Conservation (phyloP, 441 rosid species). For the Adansonia madagascariensis region DNA sequence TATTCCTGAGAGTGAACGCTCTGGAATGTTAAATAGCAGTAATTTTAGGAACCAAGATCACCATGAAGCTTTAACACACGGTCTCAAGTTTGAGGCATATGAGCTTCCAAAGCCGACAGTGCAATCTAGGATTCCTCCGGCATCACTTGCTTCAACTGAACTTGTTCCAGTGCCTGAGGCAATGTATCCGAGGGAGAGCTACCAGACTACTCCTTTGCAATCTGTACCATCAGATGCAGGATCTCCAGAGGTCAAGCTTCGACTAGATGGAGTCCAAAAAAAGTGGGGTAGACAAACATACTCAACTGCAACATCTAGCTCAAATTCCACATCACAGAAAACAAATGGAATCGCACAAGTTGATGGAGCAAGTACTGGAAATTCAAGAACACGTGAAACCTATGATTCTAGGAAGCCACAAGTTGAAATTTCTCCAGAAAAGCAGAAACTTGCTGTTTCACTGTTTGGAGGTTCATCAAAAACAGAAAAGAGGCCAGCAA, state of each 20-base stretch:
- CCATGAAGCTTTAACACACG: slow-evolving; percentile 63
- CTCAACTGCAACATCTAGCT: slow-evolving; percentile 53
- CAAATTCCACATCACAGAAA: slow-evolving; percentile 52
- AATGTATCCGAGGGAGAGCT: slow-evolving; percentile 62
- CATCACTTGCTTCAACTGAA: slow-evolving; percentile 54
- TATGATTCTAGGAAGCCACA: slow-evolving; percentile 65
- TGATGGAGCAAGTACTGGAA: slow-evolving; percentile 47
- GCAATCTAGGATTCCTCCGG: slow-evolving; percentile 51
- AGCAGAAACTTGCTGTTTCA: slow-evolving; percentile 97
- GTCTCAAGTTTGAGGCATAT: slow-evolving; percentile 94
- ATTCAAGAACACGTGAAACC: slow-evolving; percentile 54
- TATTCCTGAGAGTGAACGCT: slow-evolving; percentile 76
- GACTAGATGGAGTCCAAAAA: slow-evolving; percentile 93
- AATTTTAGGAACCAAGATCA: slow-evolving; percentile 63
- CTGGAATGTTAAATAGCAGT: slow-evolving; percentile 49
- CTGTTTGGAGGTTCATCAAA: slow-evolving; percentile 83
- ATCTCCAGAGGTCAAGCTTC: slow-evolving; percentile 70
- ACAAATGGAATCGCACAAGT: slow-evolving; percentile 49
- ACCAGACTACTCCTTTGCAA: slow-evolving; percentile 45
- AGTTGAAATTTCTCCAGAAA: slow-evolving; percentile 73
- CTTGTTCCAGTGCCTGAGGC: slow-evolving; percentile 83
- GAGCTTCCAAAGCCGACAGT: slow-evolving; percentile 76
- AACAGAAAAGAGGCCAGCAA: slow-evolving; percentile 61
- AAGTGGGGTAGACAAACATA: slow-evolving; percentile 89
- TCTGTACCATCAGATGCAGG: slow-evolving; percentile 62